Conservation (phyloP, 495 filamentous ascomycete species). For the Penicillium bovifimosum region DNA sequence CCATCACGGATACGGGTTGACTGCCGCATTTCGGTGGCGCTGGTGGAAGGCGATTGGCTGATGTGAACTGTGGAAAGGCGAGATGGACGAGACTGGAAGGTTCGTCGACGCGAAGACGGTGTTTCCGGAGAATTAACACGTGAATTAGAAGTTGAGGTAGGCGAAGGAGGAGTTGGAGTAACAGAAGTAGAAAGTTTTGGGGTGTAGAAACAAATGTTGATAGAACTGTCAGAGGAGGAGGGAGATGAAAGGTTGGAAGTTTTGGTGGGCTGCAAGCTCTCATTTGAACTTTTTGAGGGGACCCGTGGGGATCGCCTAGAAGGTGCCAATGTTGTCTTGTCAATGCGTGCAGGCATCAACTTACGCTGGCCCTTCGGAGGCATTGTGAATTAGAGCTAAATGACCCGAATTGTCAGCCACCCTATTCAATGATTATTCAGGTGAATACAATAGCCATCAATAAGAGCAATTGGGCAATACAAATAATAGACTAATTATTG, state of each 20-base stretch:
- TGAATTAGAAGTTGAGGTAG: neutral
- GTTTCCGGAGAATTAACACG: constrained; percentile 5
- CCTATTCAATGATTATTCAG: constrained; percentile 5
- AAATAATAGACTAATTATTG: neutral
- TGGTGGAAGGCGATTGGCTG: constrained; percentile 28
- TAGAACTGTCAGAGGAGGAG: constrained; percentile 5
- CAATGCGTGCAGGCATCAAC: constrained; percentile 16
- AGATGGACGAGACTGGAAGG: constrained; percentile 21
- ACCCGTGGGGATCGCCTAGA: constrained; percentile 21
- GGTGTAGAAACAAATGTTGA: constrained; percentile 13
- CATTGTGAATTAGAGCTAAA: constrained; percentile 18
- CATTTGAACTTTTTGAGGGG: constrained; percentile 4
- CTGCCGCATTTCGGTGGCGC: constrained; percentile 26
- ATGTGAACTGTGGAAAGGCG: constrained; percentile 24
- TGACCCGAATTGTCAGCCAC: constrained; percentile 6
- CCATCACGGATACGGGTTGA: constrained; percentile 37
- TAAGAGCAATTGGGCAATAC: neutral
- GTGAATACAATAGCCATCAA: constrained; percentile 1
- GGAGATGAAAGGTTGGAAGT: constrained; percentile 8
- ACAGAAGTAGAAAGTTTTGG: constrained; percentile 7
- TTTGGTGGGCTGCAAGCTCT: constrained; percentile 2
- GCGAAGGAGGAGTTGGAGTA: too few species aligned
- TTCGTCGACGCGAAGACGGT: constrained; percentile 12
- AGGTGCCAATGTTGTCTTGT: constrained; percentile 13
- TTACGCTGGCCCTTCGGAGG: constrained; percentile 20